Base-by-base conservation (phyloP, 2,329 filamentous ascomycete species). In the Cordyceps fumosorosea region DNA sequence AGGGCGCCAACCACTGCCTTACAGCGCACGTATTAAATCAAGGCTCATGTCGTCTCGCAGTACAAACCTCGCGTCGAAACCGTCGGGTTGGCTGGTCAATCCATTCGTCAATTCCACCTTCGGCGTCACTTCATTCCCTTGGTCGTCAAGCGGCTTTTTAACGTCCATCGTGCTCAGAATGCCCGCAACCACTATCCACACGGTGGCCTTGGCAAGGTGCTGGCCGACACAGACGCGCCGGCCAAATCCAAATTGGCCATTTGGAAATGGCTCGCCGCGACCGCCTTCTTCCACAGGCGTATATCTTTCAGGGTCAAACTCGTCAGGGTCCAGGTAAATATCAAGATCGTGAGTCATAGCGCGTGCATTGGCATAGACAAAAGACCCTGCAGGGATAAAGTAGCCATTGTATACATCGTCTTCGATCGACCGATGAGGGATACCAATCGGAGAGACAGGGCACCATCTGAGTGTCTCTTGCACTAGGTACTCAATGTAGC, bases 391-490 rank as follows among this genome's bases (percentile, higher is more conserved):
- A 11, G 82, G 83, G 56, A 87, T 84, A 63, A 79, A 77, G 70
- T 83, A 81, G 40, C 78, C 83, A 22, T 81, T 74, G 67, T 86
- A 87, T 12, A 79, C 73, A 61, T 87, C 84, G 55, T 86, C 83
- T 53, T 79, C 70, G 1, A 80, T 74, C 16, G 81, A 76, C 51
- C 73, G 77, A 68, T 87, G 84, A 2, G 84, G 84, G 42, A 86
- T 79, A 3, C 79, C 81, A 2, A 82, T 69, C 0, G 80, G 79
- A 14, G 75, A 76, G 3, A 81, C 69, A 5, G 80, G 79, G 32
- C 71, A 71, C 74, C 75, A 79, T 24, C 80, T 74, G 44, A 75
- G 70, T 10, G 75, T 75, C 64, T 83, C 81, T 58, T 80, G 73
- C 11, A 83, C 68, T n/a, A 82, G 71, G 51, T 72, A 71, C 57